A percentile compares a stretch with the other conserved stretches of the same genome.
Evolutionary conservation across 441 rosid species (phyloP).

Genomic region (Manihot esculenta): DNA sequence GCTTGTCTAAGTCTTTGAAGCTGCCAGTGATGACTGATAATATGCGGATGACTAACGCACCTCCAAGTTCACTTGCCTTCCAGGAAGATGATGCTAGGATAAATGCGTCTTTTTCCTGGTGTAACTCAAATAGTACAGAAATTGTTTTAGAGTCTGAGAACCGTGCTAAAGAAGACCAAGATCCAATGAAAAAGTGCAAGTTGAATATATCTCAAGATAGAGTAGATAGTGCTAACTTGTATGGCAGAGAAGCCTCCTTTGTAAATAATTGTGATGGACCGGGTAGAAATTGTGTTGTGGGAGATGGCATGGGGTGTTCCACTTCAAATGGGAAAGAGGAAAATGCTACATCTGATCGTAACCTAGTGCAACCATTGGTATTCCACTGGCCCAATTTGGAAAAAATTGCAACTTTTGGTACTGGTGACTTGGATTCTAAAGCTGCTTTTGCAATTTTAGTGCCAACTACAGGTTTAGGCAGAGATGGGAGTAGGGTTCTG

Average conservation of each 20-base stretch:
- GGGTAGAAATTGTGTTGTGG: conserved; percentile 25
- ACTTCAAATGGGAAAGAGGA: conserved; percentile 27
- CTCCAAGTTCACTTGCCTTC: conserved; percentile 25
- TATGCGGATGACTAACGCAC: conserved; percentile 30
- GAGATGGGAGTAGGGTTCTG: conserved; percentile 46
- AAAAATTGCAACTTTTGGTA: conserved; percentile 41
- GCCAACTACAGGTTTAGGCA: conserved; percentile 41
- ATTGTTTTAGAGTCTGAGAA: conserved; percentile 50
- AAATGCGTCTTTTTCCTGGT: conserved; percentile 37
- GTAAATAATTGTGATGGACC: conserved; percentile 31
- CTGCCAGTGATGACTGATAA: conserved; percentile 59
- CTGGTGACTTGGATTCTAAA: conserved; percentile 53
- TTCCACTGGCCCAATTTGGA: conserved; percentile 78
- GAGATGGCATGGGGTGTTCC: conserved; percentile 22
- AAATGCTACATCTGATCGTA: conserved; percentile 27
- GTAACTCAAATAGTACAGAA: conserved; percentile 47
- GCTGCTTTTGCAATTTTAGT: conserved; percentile 60
- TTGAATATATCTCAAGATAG: conserved; percentile 36
- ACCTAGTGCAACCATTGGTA: conserved; percentile 42
- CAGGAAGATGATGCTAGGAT: conserved; percentile 34
- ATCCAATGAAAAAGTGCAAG: conserved; percentile 30
- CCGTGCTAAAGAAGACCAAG: conserved; percentile 38
- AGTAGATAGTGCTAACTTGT: conserved; percentile 34
- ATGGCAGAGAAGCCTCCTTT: conserved; percentile 34
- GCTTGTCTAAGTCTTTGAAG: conserved; percentile 63